Evolutionary conservation across 139 green algal species (phyloP).

Genomic region (Asterochloris sp.): DNA sequence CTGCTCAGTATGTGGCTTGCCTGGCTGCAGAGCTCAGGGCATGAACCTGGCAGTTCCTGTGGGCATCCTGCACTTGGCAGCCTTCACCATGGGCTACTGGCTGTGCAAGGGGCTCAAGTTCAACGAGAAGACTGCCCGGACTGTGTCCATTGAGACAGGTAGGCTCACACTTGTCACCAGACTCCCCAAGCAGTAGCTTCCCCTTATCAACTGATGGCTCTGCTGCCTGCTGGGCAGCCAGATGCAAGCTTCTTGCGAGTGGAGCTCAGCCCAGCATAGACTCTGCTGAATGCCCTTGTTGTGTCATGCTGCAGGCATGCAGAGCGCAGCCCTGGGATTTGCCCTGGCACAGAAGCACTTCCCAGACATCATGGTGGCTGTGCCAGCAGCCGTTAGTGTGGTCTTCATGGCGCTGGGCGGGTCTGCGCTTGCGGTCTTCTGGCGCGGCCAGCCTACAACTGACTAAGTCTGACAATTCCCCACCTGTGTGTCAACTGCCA

Average conservation of each 20-base stretch:
- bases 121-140: slow-evolving; percentile 50
- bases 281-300: not conserved
- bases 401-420: slow-evolving; percentile 56
- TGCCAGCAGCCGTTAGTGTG: slow-evolving; percentile 52
- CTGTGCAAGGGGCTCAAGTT: slow-evolving; percentile 55
- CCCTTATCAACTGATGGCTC: not conserved
- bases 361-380: slow-evolving; percentile 61
- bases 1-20: not conserved
- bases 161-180: not conserved
- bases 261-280: not conserved
- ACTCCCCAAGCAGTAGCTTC: not conserved
- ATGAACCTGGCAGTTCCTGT: slow-evolving; percentile 37
- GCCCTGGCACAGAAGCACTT: slow-evolving; percentile 72
- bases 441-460: slow-evolving; percentile 39
- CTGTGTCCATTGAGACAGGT: slow-evolving; percentile 70
- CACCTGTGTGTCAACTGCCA: not conserved
- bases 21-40: slow-evolving; percentile 37
- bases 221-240: not conserved
- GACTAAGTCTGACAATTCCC: not conserved
- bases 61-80: slow-evolving; percentile 53
- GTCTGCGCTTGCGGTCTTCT: slow-evolving; percentile 57
- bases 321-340: slow-evolving; percentile 71
- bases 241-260: not conserved
- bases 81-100: slow-evolving; percentile 66
- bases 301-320: slow-evolving; percentile 52